These are phyloP conservation scores for Beauveria asiatica DNA, from an alignment of 2,329 filamentous ascomycete genomes.

Conservation along the genomic window DNA sequence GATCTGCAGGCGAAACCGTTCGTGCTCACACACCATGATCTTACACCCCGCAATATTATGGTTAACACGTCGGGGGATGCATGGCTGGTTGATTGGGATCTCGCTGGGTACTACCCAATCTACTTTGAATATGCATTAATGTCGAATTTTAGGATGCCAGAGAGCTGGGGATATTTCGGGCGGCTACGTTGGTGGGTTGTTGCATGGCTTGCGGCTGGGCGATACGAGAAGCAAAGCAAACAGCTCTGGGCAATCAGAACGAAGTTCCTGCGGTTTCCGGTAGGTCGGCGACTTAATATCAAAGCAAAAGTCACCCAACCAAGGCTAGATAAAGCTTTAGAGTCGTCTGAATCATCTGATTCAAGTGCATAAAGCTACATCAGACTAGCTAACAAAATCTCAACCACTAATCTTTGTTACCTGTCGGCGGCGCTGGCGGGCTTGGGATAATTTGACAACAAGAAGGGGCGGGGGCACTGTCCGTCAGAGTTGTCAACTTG, in stretches of 20 bases:
- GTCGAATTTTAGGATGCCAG: neutral
- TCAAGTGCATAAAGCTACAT: too few relatives aligned
- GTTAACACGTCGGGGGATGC: neutral
- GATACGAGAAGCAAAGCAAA: neutral
- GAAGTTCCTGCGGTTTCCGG: too few relatives aligned
- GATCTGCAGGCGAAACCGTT: neutral
- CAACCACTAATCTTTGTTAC: too few relatives aligned
- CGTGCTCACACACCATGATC: constrained; percentile 1
- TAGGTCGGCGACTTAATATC: too few relatives aligned
- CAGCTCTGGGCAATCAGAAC: neutral
- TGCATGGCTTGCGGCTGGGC: neutral
- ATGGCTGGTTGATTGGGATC: neutral
- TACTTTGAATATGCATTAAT: neutral
- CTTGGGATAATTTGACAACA: neutral
- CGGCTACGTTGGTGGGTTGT: neutral
- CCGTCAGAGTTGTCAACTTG: neutral
- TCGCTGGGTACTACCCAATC: neutral
- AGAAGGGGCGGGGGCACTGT: neutral
- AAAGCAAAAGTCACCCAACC: too few relatives aligned
- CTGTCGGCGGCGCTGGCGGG: neutral
- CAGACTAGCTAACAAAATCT: too few relatives aligned
- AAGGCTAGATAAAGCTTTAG: too few relatives aligned
- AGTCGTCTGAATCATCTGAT: too few relatives aligned
- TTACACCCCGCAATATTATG: neutral
- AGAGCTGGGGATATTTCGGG: neutral